Base-by-base conservation (phyloP, 1,284 basidiomycete genomes). In the Ceratobasidium sp. region DNA sequence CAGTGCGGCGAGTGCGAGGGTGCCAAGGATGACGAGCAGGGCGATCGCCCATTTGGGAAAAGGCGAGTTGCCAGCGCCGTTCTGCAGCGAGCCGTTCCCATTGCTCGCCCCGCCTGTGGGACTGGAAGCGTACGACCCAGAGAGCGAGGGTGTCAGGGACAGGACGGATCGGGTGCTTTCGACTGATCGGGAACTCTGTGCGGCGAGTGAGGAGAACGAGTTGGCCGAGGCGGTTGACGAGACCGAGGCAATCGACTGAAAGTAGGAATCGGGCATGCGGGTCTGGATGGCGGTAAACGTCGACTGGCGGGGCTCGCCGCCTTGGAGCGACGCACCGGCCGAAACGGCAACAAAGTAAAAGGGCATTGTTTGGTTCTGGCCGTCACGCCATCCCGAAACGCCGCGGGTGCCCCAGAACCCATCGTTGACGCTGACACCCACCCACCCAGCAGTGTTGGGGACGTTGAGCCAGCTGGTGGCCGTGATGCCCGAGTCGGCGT, bases 31-130 rank as follows among this genome's bases (percentile, higher is more conserved):
- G 73, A 91, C 91, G 77, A 95, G 93, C 78, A 95, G 91, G 57
- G 94, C 94, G 79, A 95, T 95, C n/a, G 92, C 94, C 93, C 94
- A 95, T 81, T 89, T 88, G 1, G 94, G 94, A 81, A 95, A 93
- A 29, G 85, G 80, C 61, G 79, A 82, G 61, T 81, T 79, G 51
- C 78, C 77, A 29, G 82, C 79, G 46, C 83, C 81, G 61, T 82
- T 79, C 57, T 54, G 77, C 5, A 76, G 56, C 46, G 66, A 34
- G 73, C 19, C 49, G 61, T 64, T 73, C 46, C 49, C 32, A 37
- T 75, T 37, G 22, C 34, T 61, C 15, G 15, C n/a, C 51, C 43
- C 52, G 68, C 46, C 65, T 32, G 59, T 69, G n/a, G 76, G 40
- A 40, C 29, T n/a, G 57, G 82, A 80, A 17, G 81, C 79, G n/a